Base-by-base conservation (phyloP, 2,329 filamentous ascomycete genomes). In the Fusarium mangiferae region DNA sequence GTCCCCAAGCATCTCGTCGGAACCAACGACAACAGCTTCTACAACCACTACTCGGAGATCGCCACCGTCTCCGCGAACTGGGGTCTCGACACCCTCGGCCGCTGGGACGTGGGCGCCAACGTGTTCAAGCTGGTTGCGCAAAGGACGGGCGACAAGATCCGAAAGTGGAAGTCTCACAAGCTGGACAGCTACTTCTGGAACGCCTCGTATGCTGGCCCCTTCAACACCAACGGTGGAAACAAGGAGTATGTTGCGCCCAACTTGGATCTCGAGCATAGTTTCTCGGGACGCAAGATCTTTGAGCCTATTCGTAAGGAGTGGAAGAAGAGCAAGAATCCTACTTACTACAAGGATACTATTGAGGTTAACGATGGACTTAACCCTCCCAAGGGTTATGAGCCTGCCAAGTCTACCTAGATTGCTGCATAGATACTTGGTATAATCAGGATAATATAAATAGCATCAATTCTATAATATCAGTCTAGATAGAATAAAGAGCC, bases 51-150 rank as follows among this genome's bases (percentile, higher is more conserved):
- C 85, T 92, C 89, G 14, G 86, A 89, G 75, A 87, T 94, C 71
- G 83, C 92, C n/a, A 90, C 91, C 24, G 88, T 92, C 15, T 83
- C 88, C 64, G 90, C 90, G 65, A 94, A 94, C 86, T 94, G 91
- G 91, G 86, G 85, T 72, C 87, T 94, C 14, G 87, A 89, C 70
- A 92, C 90, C 0, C 89, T 94, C 6, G 92, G 92, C 17, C 90
- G 92, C 67, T 93, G 88, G 86, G 92, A 94, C 77, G 91, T 91
- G 22, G 91, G 90, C 57, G 92, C 92, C 78, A 94, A 94, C 79
- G 88, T 94, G n/a, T 91, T 90, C 80, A 77, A 86, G 35, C 65
- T 89, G 28, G 90, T 93, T 6, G 90, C 89, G 20, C 81, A 87
- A 12, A 84, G 87, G 82, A 93, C 91, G 0, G 88, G 90, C 60